These are phyloP conservation scores for Helicocarpus griseus DNA, from an alignment of 2,329 filamentous ascomycete species.

Conservation along the genomic window DNA sequence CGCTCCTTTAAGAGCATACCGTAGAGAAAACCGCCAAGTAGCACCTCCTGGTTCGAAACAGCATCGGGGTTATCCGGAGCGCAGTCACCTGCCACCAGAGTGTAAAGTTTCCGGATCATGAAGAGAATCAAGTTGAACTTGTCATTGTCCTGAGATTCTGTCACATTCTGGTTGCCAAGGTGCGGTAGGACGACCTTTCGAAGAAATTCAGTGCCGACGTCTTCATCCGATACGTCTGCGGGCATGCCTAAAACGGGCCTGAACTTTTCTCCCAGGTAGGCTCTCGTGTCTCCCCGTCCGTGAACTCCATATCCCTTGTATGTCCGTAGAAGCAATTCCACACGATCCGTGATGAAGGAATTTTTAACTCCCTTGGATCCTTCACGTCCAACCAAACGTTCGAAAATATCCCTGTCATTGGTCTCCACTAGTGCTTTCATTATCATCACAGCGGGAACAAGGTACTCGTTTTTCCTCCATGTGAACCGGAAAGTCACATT, in stretches of 20 bases:
- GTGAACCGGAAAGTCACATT: slow-evolving; percentile 97
- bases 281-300: slow-evolving; percentile 67
- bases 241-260: slow-evolving; percentile 75
- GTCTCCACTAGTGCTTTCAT: slow-evolving; percentile 91
- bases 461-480: slow-evolving; percentile 93
- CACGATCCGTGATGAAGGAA: slow-evolving; percentile 89
- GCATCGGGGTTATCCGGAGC: slow-evolving; percentile 93
- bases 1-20: slow-evolving; percentile 93
- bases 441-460: slow-evolving; percentile 95
- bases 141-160: slow-evolving; percentile 72
- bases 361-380: slow-evolving; percentile 70
- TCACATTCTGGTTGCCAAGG: slow-evolving; percentile 75
- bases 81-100: slow-evolving; percentile 85
- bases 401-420: slow-evolving; percentile 92
- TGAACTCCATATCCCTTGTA: slow-evolving; percentile 88
- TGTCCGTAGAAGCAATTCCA: slow-evolving; percentile 81
- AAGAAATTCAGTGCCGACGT: slow-evolving; percentile 84
- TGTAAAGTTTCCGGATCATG: slow-evolving; percentile 93
- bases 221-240: slow-evolving; percentile 74
- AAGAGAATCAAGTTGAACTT: slow-evolving; percentile 92
- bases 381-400: slow-evolving; percentile 73
- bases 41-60: slow-evolving; percentile 88
- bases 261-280: slow-evolving; percentile 87
- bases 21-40: slow-evolving; percentile 88
- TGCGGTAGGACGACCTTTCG: slow-evolving; percentile 85